These are phyloP conservation scores for Aechmea fasciata DNA, from an alignment of 176 grass and related monocot species.

Conservation along the genomic window DNA sequence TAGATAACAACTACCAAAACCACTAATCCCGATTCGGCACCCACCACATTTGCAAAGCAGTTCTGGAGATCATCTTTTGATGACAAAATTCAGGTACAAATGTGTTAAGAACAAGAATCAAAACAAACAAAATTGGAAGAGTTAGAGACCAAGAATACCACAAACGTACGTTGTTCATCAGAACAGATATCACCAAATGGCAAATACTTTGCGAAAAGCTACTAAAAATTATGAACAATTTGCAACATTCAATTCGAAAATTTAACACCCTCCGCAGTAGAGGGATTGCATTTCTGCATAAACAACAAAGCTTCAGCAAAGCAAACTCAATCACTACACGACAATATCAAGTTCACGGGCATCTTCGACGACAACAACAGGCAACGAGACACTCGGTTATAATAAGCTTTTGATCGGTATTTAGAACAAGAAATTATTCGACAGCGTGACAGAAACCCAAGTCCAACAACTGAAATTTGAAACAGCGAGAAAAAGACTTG, in stretches of 20 bases:
- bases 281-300: too few species aligned
- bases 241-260: too few species aligned
- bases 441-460: background rate
- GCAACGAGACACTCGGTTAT: background rate
- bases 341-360: background rate
- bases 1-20: background rate
- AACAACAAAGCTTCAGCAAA: background rate
- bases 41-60: background rate
- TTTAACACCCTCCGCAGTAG: too few species aligned
- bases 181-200: background rate
- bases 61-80: background rate
- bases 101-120: background rate
- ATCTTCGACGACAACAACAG: background rate
- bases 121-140: too few species aligned
- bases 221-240: background rate
- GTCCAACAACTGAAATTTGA: background rate
- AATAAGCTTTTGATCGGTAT: background rate
- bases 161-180: conserved; percentile 4
- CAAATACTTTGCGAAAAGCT: background rate
- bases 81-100: background rate
- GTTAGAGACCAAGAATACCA: background rate
- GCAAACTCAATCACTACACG: background rate
- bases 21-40: background rate
- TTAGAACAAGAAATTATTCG: background rate
- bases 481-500: background rate